phyloP scores from a whole-genome alignment of 345 rosid species.

The Cardamine resedifolia region DNA sequence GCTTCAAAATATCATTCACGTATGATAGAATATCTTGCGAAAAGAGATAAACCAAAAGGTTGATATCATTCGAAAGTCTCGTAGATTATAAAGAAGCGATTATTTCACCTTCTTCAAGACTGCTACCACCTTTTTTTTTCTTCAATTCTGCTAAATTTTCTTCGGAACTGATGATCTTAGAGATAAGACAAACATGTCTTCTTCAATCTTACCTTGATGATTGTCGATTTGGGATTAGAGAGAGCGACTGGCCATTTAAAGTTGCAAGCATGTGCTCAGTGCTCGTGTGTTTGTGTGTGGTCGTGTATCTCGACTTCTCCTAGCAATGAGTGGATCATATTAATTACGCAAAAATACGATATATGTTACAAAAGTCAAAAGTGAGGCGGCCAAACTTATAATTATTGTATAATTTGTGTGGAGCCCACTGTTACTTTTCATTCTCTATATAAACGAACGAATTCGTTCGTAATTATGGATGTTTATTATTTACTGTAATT shows the following conservation, averaged over 20 bases:
- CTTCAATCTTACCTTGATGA: constrained; percentile 8
- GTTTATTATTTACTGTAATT: no score
- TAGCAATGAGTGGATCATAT: constrained; percentile 26
- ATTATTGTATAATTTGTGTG: no score
- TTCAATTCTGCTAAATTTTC: neutral
- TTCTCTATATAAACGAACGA: no score
- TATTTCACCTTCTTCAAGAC: neutral
- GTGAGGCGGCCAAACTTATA: no score
- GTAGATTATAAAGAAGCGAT: neutral
- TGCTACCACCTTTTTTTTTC: neutral
- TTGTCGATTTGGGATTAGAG: constrained; percentile 24
- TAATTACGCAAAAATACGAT: neutral
- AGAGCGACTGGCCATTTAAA: constrained; percentile 16
- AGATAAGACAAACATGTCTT: constrained; percentile 27
- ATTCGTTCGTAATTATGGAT: no score
- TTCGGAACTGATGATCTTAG: neutral
- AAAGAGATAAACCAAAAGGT: neutral
- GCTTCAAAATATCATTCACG: no score
- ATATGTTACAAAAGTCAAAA: no score
- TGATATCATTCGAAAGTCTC: neutral
- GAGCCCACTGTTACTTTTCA: no score
- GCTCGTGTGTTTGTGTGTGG: constrained; percentile 30
- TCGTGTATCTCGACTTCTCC: constrained; percentile 9
- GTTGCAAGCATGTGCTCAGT: constrained; percentile 28
- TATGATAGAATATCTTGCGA: neutral